Evolutionary conservation across 352 stramenopile genomes (phyloP).

Genomic region (Phytopythium kandeliae): DNA sequence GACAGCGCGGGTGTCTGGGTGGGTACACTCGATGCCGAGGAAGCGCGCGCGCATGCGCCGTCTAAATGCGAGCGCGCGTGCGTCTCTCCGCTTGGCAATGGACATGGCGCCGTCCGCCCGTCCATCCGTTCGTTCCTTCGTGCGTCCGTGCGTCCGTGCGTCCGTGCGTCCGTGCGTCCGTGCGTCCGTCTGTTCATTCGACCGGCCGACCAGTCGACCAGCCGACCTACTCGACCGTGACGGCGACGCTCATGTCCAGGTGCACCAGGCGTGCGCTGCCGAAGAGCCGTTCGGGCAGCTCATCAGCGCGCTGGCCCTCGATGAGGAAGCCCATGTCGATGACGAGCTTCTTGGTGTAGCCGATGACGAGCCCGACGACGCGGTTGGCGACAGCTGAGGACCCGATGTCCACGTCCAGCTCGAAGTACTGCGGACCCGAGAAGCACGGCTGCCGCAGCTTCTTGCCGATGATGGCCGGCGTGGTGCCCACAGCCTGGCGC

Average conservation of each 20-base stretch:
- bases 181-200: too few relatives aligned
- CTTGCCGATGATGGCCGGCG: slow-evolving; percentile 66
- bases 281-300: slow-evolving; percentile 69
- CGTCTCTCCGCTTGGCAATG: too few relatives aligned
- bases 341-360: slow-evolving; percentile 78
- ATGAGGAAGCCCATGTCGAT: slow-evolving; percentile 81
- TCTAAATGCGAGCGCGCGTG: too few relatives aligned
- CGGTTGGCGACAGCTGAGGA: slow-evolving; percentile 72
- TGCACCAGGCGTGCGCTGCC: slow-evolving; percentile 53
- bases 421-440: slow-evolving; percentile 63
- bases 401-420: slow-evolving; percentile 68
- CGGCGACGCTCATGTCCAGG: slow-evolving; percentile 48
- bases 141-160: neutral
- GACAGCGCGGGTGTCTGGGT: too few relatives aligned
- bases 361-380: slow-evolving; percentile 59
- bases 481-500: slow-evolving; percentile 67
- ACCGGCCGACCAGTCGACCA: too few relatives aligned
- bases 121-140: neutral
- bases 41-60: too few relatives aligned
- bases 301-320: slow-evolving; percentile 53
- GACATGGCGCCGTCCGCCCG: too few relatives aligned
- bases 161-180: neutral
- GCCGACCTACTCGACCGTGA: slow-evolving; percentile 17
- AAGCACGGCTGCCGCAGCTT: slow-evolving; percentile 67
- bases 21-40: too few relatives aligned